phyloP scores from a whole-genome alignment of 2,329 filamentous ascomycete species.

The Tolypocladium paradoxum region DNA sequence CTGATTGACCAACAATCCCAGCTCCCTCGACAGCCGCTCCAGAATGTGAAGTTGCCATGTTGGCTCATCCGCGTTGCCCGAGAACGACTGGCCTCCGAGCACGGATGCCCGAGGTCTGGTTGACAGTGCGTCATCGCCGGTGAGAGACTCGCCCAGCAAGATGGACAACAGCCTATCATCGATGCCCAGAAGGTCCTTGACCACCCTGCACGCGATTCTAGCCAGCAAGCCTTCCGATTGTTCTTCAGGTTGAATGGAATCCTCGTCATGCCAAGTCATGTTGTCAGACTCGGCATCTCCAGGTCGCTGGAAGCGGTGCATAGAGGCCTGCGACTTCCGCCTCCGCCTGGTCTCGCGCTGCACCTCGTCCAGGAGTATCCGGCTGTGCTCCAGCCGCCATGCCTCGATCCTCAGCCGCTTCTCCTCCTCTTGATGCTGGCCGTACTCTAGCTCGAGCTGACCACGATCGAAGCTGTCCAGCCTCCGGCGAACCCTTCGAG shows the following conservation, averaged over 20 bases:
- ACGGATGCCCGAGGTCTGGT: constrained; percentile 35
- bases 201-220: constrained; percentile 72
- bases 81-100: constrained; percentile 15
- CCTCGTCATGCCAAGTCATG: constrained; percentile 43
- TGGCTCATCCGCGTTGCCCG: constrained; percentile 26
- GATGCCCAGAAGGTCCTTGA: constrained; percentile 82
- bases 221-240: constrained; percentile 64
- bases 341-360: constrained; percentile 70
- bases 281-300: constrained; percentile 25
- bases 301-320: constrained; percentile 16
- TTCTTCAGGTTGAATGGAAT: constrained; percentile 29
- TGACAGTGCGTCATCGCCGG: constrained; percentile 37
- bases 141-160: constrained; percentile 73
- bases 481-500: constrained; percentile 48
- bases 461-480: constrained; percentile 42
- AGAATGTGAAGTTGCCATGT: constrained; percentile 70
- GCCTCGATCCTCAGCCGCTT: constrained; percentile 76
- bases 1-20: constrained; percentile 73
- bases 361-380: constrained; percentile 75
- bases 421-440: constrained; percentile 54
- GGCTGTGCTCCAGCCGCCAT: constrained; percentile 88
- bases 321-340: constrained; percentile 47
- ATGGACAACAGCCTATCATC: constrained; percentile 77
- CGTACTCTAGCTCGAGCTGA: constrained; percentile 40
- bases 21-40: constrained; percentile 74